Conservation (phyloP, 148 eudicot species). For the Chenopodium suecicum region DNA sequence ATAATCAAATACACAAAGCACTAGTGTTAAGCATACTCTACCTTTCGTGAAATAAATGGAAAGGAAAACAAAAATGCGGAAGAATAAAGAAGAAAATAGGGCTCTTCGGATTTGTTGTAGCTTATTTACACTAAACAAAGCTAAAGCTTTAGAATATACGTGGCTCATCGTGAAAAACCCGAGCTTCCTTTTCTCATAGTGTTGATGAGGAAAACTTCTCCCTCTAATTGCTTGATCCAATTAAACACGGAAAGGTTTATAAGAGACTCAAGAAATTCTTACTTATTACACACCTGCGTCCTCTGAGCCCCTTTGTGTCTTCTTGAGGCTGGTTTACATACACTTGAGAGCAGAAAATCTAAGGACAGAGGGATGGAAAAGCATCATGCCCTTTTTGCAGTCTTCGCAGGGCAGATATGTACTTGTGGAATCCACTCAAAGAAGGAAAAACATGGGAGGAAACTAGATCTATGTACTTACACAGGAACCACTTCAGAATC, state of each 20-base stretch:
- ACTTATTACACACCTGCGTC: constrained; percentile 25
- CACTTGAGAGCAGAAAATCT: constrained; percentile 22
- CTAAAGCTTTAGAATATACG: constrained; percentile 20
- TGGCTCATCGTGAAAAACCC: constrained; percentile 14
- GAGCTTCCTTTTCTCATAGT: constrained; percentile 6
- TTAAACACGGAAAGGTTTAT: constrained; percentile 20
- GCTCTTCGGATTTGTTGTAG: constrained; percentile 8
- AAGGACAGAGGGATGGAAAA: constrained; percentile 15
- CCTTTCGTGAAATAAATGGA: constrained; percentile 13
- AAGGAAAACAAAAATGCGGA: constrained; percentile 21
- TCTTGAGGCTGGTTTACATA: constrained; percentile 26
- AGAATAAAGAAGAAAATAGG: neutral
- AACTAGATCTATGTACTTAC: constrained; percentile 33
- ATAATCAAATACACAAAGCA: constrained; percentile 16
- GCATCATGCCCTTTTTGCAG: constrained; percentile 13
- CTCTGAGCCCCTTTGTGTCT: constrained; percentile 24
- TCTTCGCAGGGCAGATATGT: constrained; percentile 29
- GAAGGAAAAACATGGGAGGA: neutral
- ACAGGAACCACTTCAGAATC: constrained; percentile 82
- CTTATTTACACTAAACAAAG: constrained; percentile 28
- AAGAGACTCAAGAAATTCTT: constrained; percentile 17
- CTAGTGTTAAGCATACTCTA: constrained; percentile 9
- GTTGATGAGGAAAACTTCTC: constrained; percentile 16
- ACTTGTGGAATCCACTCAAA: constrained; percentile 18
- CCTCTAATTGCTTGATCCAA: constrained; percentile 5